Base-by-base conservation (phyloP, 2,329 filamentous ascomycete species). In the Pestalotiopsis sp. region DNA sequence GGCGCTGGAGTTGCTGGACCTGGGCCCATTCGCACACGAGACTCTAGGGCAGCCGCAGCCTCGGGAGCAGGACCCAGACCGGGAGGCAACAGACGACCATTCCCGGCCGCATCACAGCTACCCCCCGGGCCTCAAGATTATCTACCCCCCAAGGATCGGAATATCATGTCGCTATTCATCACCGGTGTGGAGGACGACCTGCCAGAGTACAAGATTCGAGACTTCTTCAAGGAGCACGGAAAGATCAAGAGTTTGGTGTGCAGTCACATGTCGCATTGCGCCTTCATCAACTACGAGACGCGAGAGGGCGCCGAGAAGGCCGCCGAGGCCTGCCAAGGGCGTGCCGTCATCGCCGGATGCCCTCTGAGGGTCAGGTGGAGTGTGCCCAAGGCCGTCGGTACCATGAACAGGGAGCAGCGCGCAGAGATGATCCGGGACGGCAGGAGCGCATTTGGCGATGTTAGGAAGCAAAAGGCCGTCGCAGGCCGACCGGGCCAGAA, bases 171-270 rank as follows among this genome's bases (percentile, higher is more conserved):
- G 0, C 87, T 99, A 0, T 99, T 99, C 77, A 88, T 98, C 38
- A 98, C 95, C 0, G 97, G 96, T 9, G 90, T 99, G 2, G 96
- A 99, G 80, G 96, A 99, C 77, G 96, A 99, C 76, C 85, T 99
- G 6, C 95, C 95, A 2, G 96, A 99, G 80, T 91, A 95, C 81
- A 94, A 95, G 75, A 86, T 99, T 31, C 92, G 96, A 62, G 92
- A 94, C 2, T 96, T 97, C 80, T 99, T 99, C 84, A 90, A 93
- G 70, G 88, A 89, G 20, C 94, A 95, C 75, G 96, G 96, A 71
- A 93, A 95, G 77, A 91, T 99, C 70, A 93, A 96, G 75, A 98
- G 94, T 31, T 83, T 99, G 17, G 92, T 99, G 49, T 98, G 96
- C 81, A 98, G 95, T 6, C 96, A 99, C 82, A 94, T 97, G 84